These are phyloP conservation scores for Exophiala viscosa DNA, from an alignment of 2,329 filamentous ascomycete genomes.

Conservation along the genomic window DNA sequence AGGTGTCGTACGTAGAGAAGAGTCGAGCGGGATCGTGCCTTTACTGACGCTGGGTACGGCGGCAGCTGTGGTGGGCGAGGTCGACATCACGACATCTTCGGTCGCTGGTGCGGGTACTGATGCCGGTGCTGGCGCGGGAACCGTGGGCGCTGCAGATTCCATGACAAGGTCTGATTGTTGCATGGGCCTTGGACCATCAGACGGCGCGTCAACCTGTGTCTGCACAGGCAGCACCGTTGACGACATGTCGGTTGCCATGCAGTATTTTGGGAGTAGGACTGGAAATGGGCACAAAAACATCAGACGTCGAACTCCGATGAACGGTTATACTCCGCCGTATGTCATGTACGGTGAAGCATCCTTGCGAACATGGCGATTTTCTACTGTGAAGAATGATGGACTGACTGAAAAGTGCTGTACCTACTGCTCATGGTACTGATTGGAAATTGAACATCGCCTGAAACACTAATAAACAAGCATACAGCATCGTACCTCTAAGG, in stretches of 20 bases:
- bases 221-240: background rate
- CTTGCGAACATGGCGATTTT: background rate
- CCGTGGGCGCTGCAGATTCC: background rate
- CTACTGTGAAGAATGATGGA: no score
- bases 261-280: no score
- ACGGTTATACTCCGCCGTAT: background rate
- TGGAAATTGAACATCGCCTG: background rate
- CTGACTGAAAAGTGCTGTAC: no score
- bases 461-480: no score
- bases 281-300: background rate
- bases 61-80: constrained; percentile 2
- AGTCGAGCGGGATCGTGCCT: constrained; percentile 21
- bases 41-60: background rate
- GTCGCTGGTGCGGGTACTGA: background rate
- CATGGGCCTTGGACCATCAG: no score
- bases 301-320: background rate
- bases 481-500: no score
- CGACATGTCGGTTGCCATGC: constrained; percentile 10
- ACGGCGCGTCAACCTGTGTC: no score
- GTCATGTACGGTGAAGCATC: background rate
- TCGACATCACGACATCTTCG: constrained; percentile 5
- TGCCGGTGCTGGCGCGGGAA: background rate
- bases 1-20: constrained; percentile 19
- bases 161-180: background rate
- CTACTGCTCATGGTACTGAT: no score